Evolutionary conservation across 2,329 filamentous ascomycete genomes (phyloP).

Genomic region (Colletotrichum australisinense): DNA sequence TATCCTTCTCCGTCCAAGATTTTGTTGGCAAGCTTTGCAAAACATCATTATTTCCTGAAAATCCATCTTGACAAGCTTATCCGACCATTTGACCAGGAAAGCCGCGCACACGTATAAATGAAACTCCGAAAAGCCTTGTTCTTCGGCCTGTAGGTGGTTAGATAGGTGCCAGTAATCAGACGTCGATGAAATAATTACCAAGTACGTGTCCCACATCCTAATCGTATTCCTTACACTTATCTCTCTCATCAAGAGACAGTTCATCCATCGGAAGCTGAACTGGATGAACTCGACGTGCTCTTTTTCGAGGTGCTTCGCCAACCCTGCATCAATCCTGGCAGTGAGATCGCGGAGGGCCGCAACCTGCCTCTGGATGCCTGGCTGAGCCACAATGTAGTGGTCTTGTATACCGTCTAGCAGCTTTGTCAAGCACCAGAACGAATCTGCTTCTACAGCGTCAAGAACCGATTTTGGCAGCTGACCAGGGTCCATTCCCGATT

Average conservation of each 20-base stretch:
- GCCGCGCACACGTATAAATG: slow-evolving; percentile 98
- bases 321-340: slow-evolving; percentile 83
- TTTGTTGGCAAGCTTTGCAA: slow-evolving; percentile 92
- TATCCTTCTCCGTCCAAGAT: slow-evolving; percentile 97
- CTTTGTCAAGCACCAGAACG: slow-evolving; percentile 98
- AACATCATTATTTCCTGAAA: slow-evolving; percentile 99
- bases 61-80: slow-evolving; percentile 95
- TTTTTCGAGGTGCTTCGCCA: slow-evolving; percentile 89
- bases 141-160: slow-evolving; percentile 78
- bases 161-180: background rate
- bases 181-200: slow-evolving; percentile 63
- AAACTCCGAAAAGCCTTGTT: slow-evolving; percentile 98
- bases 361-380: slow-evolving; percentile 95
- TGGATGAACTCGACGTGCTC: slow-evolving; percentile 99
- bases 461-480: slow-evolving; percentile 91
- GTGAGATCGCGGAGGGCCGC: slow-evolving; percentile 89
- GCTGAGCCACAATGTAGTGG: slow-evolving; percentile 98
- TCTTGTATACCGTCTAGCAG: slow-evolving; percentile 98
- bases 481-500: slow-evolving; percentile 95
- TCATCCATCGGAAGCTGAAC: slow-evolving; percentile 99
- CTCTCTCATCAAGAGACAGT: slow-evolving; percentile 97
- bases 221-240: slow-evolving; percentile 97
- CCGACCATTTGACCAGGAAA: slow-evolving; percentile 98
- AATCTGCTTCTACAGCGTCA: slow-evolving; percentile 96
- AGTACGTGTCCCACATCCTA: slow-evolving; percentile 99